phyloP scores from a whole-genome alignment of 148 eudicot genomes.

The Mesembryanthemum crystallinum region DNA sequence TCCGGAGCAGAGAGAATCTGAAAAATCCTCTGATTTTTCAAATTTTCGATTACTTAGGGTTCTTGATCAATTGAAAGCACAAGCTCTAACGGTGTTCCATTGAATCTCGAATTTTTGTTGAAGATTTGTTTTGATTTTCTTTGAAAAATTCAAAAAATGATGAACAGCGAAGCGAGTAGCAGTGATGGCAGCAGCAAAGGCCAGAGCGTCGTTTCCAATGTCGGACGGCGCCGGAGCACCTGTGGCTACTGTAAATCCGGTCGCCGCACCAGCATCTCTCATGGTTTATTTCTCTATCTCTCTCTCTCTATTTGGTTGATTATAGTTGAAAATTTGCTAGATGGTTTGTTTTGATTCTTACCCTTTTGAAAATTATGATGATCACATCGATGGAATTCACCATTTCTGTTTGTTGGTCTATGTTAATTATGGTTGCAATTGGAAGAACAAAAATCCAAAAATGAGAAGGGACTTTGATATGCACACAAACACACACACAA shows the following conservation, averaged over 20 bases:
- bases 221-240: slow-evolving; percentile 64
- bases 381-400: not conserved
- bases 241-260: slow-evolving; percentile 93
- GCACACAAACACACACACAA: no score
- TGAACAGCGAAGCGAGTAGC: slow-evolving; percentile 58
- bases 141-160: slow-evolving; percentile 25
- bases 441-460: not conserved
- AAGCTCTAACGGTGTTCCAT: not conserved
- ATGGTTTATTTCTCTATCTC: slow-evolving; percentile 44
- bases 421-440: not conserved
- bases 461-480: not conserved
- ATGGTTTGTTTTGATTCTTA: not conserved
- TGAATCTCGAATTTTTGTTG: not conserved
- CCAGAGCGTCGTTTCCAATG: slow-evolving; percentile 52
- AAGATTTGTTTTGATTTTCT: not conserved
- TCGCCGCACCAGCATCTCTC: slow-evolving; percentile 56
- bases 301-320: not conserved
- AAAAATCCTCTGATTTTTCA: no score
- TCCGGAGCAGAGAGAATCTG: no score
- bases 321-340: not conserved
- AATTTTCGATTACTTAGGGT: not conserved
- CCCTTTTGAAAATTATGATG: not conserved
- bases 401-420: not conserved
- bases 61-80: not conserved
- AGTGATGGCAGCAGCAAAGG: slow-evolving; percentile 38